phyloP scores from a whole-genome alignment of 257 asterid genomes.

The Salvia splendens region DNA sequence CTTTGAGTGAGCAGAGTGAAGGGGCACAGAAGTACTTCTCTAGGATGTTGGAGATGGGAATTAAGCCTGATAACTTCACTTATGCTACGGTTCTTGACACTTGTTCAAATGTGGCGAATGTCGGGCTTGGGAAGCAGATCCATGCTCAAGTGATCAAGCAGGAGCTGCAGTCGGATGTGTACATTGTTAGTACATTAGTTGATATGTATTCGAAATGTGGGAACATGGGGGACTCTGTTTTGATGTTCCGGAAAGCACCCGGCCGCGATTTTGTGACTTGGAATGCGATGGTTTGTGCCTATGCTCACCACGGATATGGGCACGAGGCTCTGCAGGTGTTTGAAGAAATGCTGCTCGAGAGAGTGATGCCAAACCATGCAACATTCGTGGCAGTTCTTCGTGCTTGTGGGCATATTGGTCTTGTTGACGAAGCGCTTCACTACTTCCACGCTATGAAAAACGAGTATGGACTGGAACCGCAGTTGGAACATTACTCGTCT shows the following conservation, averaged over 20 bases:
- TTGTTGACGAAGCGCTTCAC: conserved; percentile 58
- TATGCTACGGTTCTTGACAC: conserved; percentile 86
- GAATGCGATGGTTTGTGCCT: conserved; percentile 85
- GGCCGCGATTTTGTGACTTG: conserved; percentile 79
- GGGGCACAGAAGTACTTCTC: conserved; percentile 72
- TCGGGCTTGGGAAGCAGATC: conserved; percentile 86
- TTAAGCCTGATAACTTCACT: conserved; percentile 79
- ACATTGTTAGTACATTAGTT: conserved; percentile 78
- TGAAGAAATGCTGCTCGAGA: conserved; percentile 55
- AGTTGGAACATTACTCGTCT: conserved; percentile 80
- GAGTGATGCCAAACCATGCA: conserved; percentile 69
- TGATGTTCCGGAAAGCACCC: conserved; percentile 69
- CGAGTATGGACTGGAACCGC: conserved; percentile 62
- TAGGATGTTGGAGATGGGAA: conserved; percentile 62
- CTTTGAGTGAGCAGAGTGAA: conserved; percentile 72
- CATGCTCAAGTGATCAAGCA: conserved; percentile 88
- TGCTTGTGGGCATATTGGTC: conserved; percentile 86
- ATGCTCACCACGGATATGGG: conserved; percentile 79
- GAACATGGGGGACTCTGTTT: conserved; percentile 63
- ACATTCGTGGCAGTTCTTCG: conserved; percentile 88
- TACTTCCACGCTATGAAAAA: conserved; percentile 64
- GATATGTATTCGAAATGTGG: conserved; percentile 98
- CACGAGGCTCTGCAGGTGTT: conserved; percentile 62
- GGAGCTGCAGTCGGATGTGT: conserved; percentile 71
- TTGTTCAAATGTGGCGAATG: conserved; percentile 81